A percentile compares a stretch with the other conserved stretches of the same genome.
Conservation (phyloP, 2,329 filamentous ascomycete genomes). For the Colletotrichum cereale region DNA sequence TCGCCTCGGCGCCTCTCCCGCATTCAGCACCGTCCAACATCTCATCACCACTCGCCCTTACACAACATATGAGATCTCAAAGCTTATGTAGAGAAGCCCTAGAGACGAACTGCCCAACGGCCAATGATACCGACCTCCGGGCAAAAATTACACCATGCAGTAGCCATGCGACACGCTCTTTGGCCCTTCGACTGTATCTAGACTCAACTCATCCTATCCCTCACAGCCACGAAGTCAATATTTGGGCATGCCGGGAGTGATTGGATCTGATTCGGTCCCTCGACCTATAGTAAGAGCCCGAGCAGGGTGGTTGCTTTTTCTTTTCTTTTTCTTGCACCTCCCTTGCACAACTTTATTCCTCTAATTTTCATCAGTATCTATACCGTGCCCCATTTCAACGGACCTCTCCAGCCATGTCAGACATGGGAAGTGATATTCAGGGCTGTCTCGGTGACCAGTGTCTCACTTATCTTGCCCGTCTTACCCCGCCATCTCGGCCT, state of each 20-base stretch:
- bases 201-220: slow-evolving; percentile 2
- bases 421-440: slow-evolving; percentile 32
- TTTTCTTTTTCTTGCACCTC: background rate
- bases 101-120: slow-evolving; percentile 6
- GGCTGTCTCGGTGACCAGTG: slow-evolving; percentile 9
- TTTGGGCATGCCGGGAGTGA: background rate
- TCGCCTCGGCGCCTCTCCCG: slow-evolving; percentile 32
- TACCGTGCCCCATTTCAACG: background rate
- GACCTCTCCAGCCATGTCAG: background rate
- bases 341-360: slow-evolving; percentile 6
- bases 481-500: slow-evolving; percentile 32
- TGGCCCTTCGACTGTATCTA: slow-evolving; percentile 6
- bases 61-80: slow-evolving; percentile 11
- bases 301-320: background rate
- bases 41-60: slow-evolving; percentile 18
- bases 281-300: background rate
- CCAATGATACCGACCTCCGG: slow-evolving; percentile 3
- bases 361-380: background rate
- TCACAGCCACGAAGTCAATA: background rate
- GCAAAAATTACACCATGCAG: background rate
- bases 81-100: background rate
- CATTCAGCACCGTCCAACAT: slow-evolving; percentile 33
- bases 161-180: background rate
- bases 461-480: slow-evolving; percentile 5
- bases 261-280: background rate